A percentile compares a stretch with the other conserved stretches of the same genome.
These are phyloP conservation scores for Kickxella alabastrina DNA, from an alignment of 192 early-diverging fungal species.

Conservation along the genomic window DNA sequence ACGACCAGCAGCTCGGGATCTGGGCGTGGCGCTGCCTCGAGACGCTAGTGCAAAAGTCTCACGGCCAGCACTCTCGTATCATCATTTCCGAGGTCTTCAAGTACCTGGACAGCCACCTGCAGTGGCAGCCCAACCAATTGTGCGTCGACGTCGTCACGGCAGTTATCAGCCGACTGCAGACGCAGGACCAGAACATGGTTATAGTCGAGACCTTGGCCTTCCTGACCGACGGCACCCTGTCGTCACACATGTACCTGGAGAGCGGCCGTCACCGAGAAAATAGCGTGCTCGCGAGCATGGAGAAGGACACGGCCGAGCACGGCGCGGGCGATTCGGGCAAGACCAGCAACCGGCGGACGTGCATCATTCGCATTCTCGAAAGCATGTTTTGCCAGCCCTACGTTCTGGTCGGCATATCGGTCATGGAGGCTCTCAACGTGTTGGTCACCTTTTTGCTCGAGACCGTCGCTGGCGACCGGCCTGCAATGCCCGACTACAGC, in stretches of 20 bases:
- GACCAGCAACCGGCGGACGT: slow-evolving; percentile 15
- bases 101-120: slow-evolving; percentile 23
- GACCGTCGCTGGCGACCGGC: slow-evolving; percentile 7
- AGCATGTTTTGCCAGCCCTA: slow-evolving; percentile 45
- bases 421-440: slow-evolving; percentile 50
- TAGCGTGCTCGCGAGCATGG: slow-evolving; percentile 1
- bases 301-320: background rate
- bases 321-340: background rate
- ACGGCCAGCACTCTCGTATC: slow-evolving; percentile 45
- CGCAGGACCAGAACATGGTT: slow-evolving; percentile 51
- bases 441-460: slow-evolving; percentile 41
- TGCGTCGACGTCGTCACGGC: slow-evolving; percentile 27
- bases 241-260: slow-evolving; percentile 14
- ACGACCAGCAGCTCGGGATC: slow-evolving; percentile 12
- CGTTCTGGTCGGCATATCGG: slow-evolving; percentile 50
- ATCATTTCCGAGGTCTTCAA: slow-evolving; percentile 47
- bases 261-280: slow-evolving; percentile 1
- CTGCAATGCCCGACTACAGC: slow-evolving; percentile 9
- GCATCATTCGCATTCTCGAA: slow-evolving; percentile 43
- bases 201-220: slow-evolving; percentile 43
- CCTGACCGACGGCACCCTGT: slow-evolving; percentile 28
- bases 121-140: slow-evolving; percentile 27
- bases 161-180: slow-evolving; percentile 33
- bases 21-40: slow-evolving; percentile 40
- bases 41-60: slow-evolving; percentile 33